These are phyloP conservation scores for Xylariales sp. DNA, from an alignment of 2,329 filamentous ascomycete species.

Conservation along the genomic window DNA sequence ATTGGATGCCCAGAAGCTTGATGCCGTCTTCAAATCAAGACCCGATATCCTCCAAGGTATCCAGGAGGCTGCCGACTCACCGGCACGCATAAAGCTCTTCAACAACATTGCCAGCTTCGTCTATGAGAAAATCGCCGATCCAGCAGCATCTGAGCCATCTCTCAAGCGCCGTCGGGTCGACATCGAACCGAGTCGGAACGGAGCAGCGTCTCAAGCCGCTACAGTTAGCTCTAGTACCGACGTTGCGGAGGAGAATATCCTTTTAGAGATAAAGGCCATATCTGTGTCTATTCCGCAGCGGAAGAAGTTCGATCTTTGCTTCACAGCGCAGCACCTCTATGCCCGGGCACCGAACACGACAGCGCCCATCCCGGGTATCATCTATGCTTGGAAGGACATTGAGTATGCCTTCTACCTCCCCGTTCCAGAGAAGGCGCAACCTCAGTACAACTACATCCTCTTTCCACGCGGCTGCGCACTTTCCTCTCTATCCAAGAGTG, in stretches of 20 bases:
- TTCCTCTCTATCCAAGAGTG: constrained; percentile 37
- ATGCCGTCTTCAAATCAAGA: constrained; percentile 48
- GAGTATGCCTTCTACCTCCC: constrained; percentile 61
- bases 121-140: constrained; percentile 35
- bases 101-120: constrained; percentile 52
- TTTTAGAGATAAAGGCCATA: constrained; percentile 61
- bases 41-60: constrained; percentile 54
- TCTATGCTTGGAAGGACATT: constrained; percentile 58
- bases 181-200: constrained; percentile 26
- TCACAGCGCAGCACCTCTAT: constrained; percentile 56
- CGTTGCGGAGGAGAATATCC: constrained; percentile 44
- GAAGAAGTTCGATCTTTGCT: constrained; percentile 63
- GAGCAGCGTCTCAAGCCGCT: constrained; percentile 15
- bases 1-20: constrained; percentile 47
- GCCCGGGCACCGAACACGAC: constrained; percentile 48
- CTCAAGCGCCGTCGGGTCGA: constrained; percentile 51
- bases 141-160: constrained; percentile 34
- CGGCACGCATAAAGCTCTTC: constrained; percentile 46
- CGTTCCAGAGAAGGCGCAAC: constrained; percentile 60
- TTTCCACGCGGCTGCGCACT: constrained; percentile 54
- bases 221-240: constrained; percentile 24
- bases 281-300: constrained; percentile 63
- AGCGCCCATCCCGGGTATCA: constrained; percentile 47
- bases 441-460: constrained; percentile 62
- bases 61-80: constrained; percentile 47